Conservation (phyloP, 1,284 basidiomycete genomes). For the Xanthoconium separans region DNA sequence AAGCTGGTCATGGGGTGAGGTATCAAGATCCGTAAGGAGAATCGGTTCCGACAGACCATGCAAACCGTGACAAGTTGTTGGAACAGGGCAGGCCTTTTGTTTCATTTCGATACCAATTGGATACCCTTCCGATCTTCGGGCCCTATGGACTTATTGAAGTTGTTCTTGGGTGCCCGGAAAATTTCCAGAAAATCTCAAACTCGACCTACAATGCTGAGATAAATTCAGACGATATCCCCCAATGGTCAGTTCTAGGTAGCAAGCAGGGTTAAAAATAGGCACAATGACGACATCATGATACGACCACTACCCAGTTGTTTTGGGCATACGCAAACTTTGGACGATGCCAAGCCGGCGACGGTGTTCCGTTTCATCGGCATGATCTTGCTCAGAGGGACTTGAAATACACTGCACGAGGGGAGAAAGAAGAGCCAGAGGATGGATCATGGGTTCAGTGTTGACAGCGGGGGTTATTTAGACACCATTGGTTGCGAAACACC, state of each 20-base stretch:
- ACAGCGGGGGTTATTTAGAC: neutral
- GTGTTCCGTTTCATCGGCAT: neutral
- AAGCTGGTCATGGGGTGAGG: neutral
- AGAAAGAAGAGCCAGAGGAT: neutral
- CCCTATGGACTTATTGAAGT: neutral
- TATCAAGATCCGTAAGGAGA: slow-evolving; percentile 1
- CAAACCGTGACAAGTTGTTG: neutral
- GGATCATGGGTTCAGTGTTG: neutral
- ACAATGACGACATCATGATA: neutral
- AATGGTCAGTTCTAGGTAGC: neutral
- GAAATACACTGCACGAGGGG: neutral
- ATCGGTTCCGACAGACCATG: neutral
- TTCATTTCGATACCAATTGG: neutral
- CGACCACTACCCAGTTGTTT: neutral
- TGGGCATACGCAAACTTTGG: neutral
- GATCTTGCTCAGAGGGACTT: neutral
- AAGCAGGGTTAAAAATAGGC: neutral
- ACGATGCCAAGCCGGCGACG: neutral
- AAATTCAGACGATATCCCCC: neutral
- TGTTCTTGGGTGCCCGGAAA: neutral
- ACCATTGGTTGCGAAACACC: neutral
- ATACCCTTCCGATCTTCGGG: neutral
- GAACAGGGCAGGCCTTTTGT: neutral
- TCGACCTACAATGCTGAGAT: neutral
- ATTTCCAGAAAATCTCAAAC: no score